phyloP scores from a whole-genome alignment of 2,329 filamentous ascomycete genomes.

The Penicillium sp. region DNA sequence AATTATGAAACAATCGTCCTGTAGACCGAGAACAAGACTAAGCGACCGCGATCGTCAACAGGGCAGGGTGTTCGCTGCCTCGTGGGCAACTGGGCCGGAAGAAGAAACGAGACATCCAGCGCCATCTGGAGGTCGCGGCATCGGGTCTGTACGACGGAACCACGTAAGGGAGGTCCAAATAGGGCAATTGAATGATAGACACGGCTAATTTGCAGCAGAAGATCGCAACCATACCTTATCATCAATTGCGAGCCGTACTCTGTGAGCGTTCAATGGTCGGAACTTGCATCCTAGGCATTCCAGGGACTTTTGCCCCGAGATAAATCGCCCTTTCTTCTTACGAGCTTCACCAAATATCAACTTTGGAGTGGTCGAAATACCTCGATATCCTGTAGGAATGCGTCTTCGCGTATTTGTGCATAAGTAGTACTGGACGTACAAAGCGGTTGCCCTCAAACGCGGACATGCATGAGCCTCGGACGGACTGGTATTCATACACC shows the following conservation, averaged over 20 bases:
- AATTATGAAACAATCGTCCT: background rate
- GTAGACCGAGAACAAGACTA: background rate
- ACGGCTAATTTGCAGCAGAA: constrained; percentile 23
- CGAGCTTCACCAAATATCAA: background rate
- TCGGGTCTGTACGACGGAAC: constrained; percentile 24
- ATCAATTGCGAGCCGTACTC: constrained; percentile 8
- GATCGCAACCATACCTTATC: constrained; percentile 25
- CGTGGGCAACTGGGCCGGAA: constrained; percentile 11
- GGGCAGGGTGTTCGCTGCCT: constrained; percentile 3
- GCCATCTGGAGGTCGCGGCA: background rate
- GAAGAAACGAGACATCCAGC: constrained; percentile 15
- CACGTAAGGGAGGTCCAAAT: constrained; percentile 29
- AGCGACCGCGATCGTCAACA: background rate
- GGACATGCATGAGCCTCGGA: constrained; percentile 19
- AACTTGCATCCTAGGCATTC: constrained; percentile 22
- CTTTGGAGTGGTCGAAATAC: constrained; percentile 1
- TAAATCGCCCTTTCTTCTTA: background rate
- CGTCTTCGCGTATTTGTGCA: constrained; percentile 6
- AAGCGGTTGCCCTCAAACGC: constrained; percentile 14
- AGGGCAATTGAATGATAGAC: constrained; percentile 26
- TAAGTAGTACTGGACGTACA: background rate
- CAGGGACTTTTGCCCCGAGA: constrained; percentile 18
- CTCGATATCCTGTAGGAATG: constrained; percentile 16
- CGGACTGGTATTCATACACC: constrained; percentile 19
- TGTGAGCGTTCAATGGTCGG: constrained; percentile 12